Evolutionary conservation across 306 rosid species (phyloP), one percentile per base, ranked within the genome.

Genomic region (Alnus rubra): DNA sequence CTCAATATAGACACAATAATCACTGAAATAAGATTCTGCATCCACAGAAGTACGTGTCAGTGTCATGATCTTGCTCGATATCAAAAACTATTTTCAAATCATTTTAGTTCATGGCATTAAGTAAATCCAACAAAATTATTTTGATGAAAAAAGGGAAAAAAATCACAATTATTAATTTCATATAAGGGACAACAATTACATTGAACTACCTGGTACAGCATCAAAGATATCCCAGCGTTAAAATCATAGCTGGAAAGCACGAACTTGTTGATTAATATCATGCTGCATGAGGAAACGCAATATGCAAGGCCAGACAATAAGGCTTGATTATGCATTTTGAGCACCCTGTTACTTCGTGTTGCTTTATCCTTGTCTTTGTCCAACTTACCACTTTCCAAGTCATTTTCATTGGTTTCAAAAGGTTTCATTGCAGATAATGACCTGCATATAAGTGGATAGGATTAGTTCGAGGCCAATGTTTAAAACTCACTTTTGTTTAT

Each of bases 11-110:
- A 83, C 69, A 96, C 99, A 79, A 93, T 84, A 54, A 82, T 71
- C 74, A 96, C 98, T 51, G 99, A 90, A 80, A 96, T 86, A 56
- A 93, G 75, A 89, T 93, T 96, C 99, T 96, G 94, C 93, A 93
- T 50, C 84, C 79, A 86, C 47, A 78, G 3, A 71, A 80, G 31
- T 42, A 39, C 42, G 4, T 68, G 39, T 6, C 9, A 68, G 74
- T 53, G 54, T 75, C 73, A 81, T 56, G 39, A 78, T 49, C 79
- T 63, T 23, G 74, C 69, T 74, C 79, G 60, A 42, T 18, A 23
- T 67, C 9, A 88, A 60, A 70, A 77, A 69, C 60, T 9, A n/a
- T 2, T 14, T 76, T 31, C 74, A 65, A 78, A 81, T 47, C 81
- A 49, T 52, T 6, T 39, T 64, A 67, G 35, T 33, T 15, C 49